Base-by-base conservation (phyloP, 2,329 filamentous ascomycete genomes). In the Xylariaceae sp. region DNA sequence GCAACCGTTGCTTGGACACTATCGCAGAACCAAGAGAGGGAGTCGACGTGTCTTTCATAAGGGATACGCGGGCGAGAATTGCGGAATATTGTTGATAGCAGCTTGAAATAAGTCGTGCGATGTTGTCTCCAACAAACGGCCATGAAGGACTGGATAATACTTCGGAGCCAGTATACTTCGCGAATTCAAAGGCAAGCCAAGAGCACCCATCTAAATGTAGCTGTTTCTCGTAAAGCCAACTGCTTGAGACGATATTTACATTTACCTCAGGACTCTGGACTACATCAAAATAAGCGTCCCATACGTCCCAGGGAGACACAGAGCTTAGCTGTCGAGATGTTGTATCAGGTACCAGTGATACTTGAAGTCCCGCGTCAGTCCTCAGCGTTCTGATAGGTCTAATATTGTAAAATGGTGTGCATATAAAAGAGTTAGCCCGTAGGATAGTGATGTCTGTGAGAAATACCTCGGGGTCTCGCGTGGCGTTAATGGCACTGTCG, bases 1-100 rank as follows among this genome's bases (percentile, higher is more conserved):
- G 50, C 33, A 53, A 31, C 7, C 50, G 39, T 14, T 53, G 4
- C 23, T 53, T 14, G 33, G 23, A 21, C 31, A 53, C 31, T 4
- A 40, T 46, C 8, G 40, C 40, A 3, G 33, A 36, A 9, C 31
- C 50, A 12, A 12, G 16, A 23, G 50, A 40, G 6, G 39, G 31
- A 28, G 19, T 37, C 23, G 50, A 53, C 8, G 21, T 21, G 14
- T 21, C 21, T 39, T 46, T 17, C 37, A 51, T 43, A 16, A 51
- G 36, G 28, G 36, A 43, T 41, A 36, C 12, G 1, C 37, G 48
- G 28, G 48, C 50, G 21, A 45, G 40, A 45, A 53, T 46, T 3
- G 41, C 50, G 14, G 50, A 37, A 31, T 21, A 45, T 11, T 36
- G 40, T 31, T 37, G 40, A 24, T 37, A 46, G 9, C 6, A 45